These are phyloP conservation scores for Candida dajiaensis DNA, from an alignment of 805 yeast species.

Conservation along the genomic window DNA sequence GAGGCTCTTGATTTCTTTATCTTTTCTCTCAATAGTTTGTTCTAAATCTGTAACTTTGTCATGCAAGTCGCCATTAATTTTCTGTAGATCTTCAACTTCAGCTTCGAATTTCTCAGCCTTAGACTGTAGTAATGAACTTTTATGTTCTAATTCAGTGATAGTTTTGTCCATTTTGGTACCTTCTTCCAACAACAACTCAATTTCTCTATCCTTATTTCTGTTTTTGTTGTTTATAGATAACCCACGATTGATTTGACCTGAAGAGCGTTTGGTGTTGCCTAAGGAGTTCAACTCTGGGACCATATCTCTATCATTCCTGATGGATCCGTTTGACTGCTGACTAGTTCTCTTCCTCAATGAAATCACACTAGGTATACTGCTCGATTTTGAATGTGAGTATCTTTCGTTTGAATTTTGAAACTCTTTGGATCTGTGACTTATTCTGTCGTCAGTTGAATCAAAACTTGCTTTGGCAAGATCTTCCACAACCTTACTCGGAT, in stretches of 20 bases:
- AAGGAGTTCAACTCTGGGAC: slow-evolving; percentile 9
- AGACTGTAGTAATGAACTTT: slow-evolving; percentile 20
- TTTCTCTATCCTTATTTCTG: slow-evolving; percentile 36
- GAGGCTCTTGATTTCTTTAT: slow-evolving; percentile 5
- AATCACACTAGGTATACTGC: background rate
- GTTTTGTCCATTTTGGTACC: slow-evolving; percentile 43
- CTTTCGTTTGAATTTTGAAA: background rate
- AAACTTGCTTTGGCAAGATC: background rate
- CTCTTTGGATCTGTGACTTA: background rate
- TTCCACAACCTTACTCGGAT: background rate
- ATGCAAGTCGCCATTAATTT: slow-evolving; percentile 17
- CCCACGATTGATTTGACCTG: slow-evolving; percentile 15
- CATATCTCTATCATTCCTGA: slow-evolving; percentile 4
- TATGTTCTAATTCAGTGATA: slow-evolving; percentile 33
- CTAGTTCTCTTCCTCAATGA: slow-evolving; percentile 7
- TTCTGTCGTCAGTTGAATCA: background rate
- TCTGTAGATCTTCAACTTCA: slow-evolving; percentile 15
- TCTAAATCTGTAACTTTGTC: slow-evolving; percentile 17
- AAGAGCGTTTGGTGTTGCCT: slow-evolving; percentile 2
- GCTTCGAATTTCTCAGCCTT: slow-evolving; percentile 23
- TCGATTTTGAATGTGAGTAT: background rate
- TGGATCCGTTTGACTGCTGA: background rate
- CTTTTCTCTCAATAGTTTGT: slow-evolving; percentile 9
- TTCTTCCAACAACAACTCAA: slow-evolving; percentile 38
- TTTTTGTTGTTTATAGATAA: slow-evolving; percentile 20